Evolutionary conservation across 2,329 filamentous ascomycete genomes (phyloP).

Genomic region (Esteya vermicola): DNA sequence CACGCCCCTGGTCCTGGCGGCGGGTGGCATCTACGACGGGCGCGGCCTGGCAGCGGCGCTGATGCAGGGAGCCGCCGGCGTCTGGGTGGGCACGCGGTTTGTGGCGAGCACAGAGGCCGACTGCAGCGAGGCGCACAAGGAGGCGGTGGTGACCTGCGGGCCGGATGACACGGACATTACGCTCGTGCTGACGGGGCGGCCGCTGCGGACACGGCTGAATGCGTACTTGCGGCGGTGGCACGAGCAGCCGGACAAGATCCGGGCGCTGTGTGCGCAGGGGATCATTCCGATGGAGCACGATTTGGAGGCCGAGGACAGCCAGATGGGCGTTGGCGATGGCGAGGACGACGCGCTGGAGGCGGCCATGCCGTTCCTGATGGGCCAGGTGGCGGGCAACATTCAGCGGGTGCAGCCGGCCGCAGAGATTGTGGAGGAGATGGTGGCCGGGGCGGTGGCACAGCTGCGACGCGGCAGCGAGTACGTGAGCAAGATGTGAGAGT

Average conservation of each 20-base stretch:
- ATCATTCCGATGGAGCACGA: conserved; percentile 73
- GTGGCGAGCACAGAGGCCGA: conserved; percentile 72
- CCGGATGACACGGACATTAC: conserved; percentile 74
- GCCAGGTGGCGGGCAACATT: conserved; percentile 75
- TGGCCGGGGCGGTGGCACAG: conserved; percentile 56
- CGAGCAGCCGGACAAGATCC: conserved; percentile 56
- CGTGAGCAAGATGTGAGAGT: conserved; percentile 20
- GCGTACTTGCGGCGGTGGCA: conserved; percentile 79
- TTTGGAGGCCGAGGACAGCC: too few species aligned
- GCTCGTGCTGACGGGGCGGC: conserved; percentile 68
- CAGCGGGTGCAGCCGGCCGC: conserved; percentile 63
- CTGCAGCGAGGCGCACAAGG: conserved; percentile 70
- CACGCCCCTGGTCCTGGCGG: conserved; percentile 65
- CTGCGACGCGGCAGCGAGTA: conserved; percentile 49
- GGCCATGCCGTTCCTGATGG: conserved; percentile 84
- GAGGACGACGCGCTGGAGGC: conserved; percentile 41
- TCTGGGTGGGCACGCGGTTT: conserved; percentile 92
- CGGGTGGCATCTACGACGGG: conserved; percentile 76
- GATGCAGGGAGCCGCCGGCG: conserved; percentile 77
- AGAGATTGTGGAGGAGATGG: conserved; percentile 85
- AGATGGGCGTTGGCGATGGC: conserved; percentile 27
- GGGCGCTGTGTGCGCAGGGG: conserved; percentile 59
- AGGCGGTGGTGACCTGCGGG: conserved; percentile 63
- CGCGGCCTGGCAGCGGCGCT: conserved; percentile 65
- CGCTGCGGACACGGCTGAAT: conserved; percentile 67